Base-by-base conservation (phyloP, 2,329 filamentous ascomycete genomes). In the Penicillium corylophilum region DNA sequence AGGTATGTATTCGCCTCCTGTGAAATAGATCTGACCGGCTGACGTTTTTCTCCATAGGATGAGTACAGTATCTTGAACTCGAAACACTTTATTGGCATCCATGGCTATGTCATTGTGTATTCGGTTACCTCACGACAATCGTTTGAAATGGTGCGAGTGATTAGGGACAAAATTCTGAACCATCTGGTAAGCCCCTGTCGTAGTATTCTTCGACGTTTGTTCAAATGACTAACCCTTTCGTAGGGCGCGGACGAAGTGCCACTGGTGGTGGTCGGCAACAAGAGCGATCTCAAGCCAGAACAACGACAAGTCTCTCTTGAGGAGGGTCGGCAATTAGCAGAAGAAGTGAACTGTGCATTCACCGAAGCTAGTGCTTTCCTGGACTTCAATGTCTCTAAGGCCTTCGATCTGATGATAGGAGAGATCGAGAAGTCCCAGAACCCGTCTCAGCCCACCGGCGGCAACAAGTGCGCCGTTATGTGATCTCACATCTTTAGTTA, bases 1-100 rank as follows among this genome's bases (percentile, higher is more conserved):
- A 96, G 81, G 88, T 91, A 79, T 67, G 77, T 61, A 46, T 42
- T 41, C 48, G 31, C 33, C 29, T 50, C n/a, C 28, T 24, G 44
- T 16, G 33, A 10, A 1, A n/a, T 12, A 10, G 2, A 18, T n/a
- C 18, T 13, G 4, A 3, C 51, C 18, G 40, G 24, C 39, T 36
- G 50, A 53, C 68, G 9, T 20, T 10, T 38, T 38, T 4, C 7
- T 16, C 35, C 9, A 38, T 38, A 94, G 87, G 94, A 99, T 79
- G 94, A 99, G 75, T 99, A 99, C 79, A 95, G 90, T 70, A 96
- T 97, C 60, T 81, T 99, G 56, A 97, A 96, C 75, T 95, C 90
- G 57, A 97, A 97, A 78, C 93, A 97, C 72, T 97, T 97, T 67
- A 97, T 99, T 71, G 94, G 94, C 57, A 97, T 97, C 62, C 94